phyloP scores from a whole-genome alignment of 1,284 basidiomycete genomes.

The Ganoderma sp. region DNA sequence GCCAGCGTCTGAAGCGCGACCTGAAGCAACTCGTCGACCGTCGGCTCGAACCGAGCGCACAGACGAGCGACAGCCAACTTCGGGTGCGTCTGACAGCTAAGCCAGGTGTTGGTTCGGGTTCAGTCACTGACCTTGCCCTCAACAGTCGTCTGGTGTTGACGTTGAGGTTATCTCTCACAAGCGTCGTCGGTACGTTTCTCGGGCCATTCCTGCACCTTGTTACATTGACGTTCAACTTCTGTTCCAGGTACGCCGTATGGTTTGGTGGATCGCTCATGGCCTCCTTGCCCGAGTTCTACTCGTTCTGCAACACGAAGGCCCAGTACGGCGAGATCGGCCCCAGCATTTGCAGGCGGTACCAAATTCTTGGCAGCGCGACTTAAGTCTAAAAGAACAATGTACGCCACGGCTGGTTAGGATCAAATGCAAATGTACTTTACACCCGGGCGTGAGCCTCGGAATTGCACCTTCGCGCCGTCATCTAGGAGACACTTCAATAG shows the following conservation, averaged over 20 bases:
- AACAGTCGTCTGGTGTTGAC: constrained; percentile 91
- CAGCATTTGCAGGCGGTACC: constrained; percentile 93
- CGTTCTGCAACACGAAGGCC: constrained; percentile 96
- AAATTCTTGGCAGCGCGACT: constrained; percentile 91
- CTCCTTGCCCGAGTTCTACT: constrained; percentile 95
- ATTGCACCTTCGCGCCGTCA: constrained; percentile 6
- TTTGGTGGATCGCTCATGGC: constrained; percentile 96
- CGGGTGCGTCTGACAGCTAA: constrained; percentile 56
- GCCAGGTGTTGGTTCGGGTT: constrained; percentile 6
- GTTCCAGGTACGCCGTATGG: constrained; percentile 91
- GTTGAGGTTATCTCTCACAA: constrained; percentile 99
- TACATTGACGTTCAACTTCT: constrained; percentile 2
- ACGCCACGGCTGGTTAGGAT: constrained; percentile 24
- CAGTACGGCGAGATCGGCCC: constrained; percentile 98
- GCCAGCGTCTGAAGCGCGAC: constrained; percentile 93
- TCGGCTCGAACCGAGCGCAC: constrained; percentile 80
- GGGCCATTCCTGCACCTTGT: neutral
- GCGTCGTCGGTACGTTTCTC: constrained; percentile 78
- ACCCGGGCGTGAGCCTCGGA: constrained; percentile 3
- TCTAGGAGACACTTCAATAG: neutral
- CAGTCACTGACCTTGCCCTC: constrained; percentile 11
- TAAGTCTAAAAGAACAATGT: constrained; percentile 44
- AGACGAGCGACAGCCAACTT: constrained; percentile 77
- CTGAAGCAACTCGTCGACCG: constrained; percentile 94
- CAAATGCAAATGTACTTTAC: constrained; percentile 33